Evolutionary conservation across 1,284 basidiomycete genomes (phyloP), one percentile per base, ranked within the genome.

Genomic region (Fomitopsis schrenkii): DNA sequence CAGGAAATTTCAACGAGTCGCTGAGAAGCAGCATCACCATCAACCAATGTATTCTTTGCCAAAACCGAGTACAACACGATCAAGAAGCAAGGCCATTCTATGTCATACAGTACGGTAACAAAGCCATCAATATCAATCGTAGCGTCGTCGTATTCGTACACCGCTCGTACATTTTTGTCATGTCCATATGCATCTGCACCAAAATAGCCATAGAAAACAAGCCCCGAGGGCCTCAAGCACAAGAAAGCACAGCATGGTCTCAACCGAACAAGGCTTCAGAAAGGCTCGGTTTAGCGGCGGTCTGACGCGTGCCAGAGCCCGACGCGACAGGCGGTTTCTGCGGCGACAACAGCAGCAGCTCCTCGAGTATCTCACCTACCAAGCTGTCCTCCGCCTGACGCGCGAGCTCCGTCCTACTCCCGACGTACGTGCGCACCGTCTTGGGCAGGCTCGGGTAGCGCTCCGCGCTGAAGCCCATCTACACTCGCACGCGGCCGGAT

Each of bases 381-480:
- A 88, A 69, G 17, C 64, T 55, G 59, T 74, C 71, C 65, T 74
- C 72, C 45, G 57, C 61, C 48, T 68, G 66, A 67, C 82, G 82
- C 58, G 63, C 66, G 46, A 72, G 61, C 42, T 67, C 58, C 55
- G 64, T 62, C 50, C 63, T n/a, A 62, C 67, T 28, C 79, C 81
- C 58, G 17, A 90, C 65, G 59, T 81, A 80, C 5, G 78, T 74
- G 69, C 76, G 80, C 60, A 91, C 80, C 70, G 83, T 83, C 2
- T 71, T 71, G 14, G 75, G 72, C 63, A 91, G 71, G 45, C 76
- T 76, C 22, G 88, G 84, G 70, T 85, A 80, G 28, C 77, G 75
- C 44, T 70, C 72, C 59, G 85, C 77, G 14, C 83, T 84, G 68
- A 91, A 89, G 14, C 90, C 89, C 88, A 91, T 91, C 88, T 91